Conservation (phyloP, 768 basidiomycete species). For the Tephrocybe rancida region DNA sequence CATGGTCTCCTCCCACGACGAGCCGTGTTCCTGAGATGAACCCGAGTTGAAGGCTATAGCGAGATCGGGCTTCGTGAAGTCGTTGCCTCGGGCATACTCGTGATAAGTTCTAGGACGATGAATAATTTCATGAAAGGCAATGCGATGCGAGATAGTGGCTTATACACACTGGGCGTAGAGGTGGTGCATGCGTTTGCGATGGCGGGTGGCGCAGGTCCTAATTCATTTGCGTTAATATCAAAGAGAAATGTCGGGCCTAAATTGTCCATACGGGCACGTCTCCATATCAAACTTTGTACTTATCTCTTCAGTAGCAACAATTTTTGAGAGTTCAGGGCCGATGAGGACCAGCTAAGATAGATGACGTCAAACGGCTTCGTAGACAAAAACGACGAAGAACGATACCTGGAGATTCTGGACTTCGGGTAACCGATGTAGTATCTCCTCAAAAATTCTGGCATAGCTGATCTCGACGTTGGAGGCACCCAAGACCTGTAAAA, state of each 20-base stretch:
- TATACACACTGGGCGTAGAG: conserved; percentile 27
- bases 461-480: conserved; percentile 21
- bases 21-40: conserved; percentile 20
- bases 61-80: conserved; percentile 31
- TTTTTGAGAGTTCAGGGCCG: conserved; percentile 4
- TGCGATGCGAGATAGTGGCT: neutral
- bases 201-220: conserved; percentile 26
- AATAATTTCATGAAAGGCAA: neutral
- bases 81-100: conserved; percentile 18
- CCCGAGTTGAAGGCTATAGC: conserved; percentile 40
- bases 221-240: neutral
- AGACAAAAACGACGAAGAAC: neutral
- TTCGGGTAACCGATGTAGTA: conserved; percentile 34
- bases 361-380: neutral
- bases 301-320: neutral
- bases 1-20: conserved; percentile 29
- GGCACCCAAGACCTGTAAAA: conserved; percentile 29
- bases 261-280: conserved; percentile 31
- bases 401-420: conserved; percentile 30
- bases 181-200: conserved; percentile 26
- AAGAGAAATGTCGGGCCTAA: neutral
- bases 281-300: conserved; percentile 23
- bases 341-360: conserved; percentile 6
- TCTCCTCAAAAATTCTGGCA: conserved; percentile 31
- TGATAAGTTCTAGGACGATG: conserved; percentile 32